Conservation (phyloP, 768 basidiomycete genomes). For the Mycena vulgaris region DNA sequence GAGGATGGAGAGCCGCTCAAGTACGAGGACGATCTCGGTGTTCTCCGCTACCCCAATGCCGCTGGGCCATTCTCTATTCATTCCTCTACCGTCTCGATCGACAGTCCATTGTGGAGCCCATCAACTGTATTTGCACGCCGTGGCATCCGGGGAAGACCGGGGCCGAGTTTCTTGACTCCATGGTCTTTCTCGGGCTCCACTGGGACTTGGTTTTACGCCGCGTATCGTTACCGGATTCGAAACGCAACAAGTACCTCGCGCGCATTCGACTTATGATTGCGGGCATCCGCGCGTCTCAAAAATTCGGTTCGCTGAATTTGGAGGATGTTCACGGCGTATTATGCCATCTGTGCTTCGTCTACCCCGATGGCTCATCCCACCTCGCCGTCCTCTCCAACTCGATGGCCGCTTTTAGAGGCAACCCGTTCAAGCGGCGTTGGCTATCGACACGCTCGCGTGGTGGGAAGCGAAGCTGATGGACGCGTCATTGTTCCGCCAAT, state of each 20-base stretch:
- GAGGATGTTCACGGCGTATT: conserved; percentile 15
- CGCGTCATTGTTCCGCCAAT: background rate
- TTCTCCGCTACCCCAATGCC: background rate
- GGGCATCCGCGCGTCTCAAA: background rate
- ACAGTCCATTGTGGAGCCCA: conserved; percentile 16
- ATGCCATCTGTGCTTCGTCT: conserved; percentile 18
- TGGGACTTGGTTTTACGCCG: conserved; percentile 47
- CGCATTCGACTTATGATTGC: background rate
- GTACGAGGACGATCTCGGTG: conserved; percentile 20
- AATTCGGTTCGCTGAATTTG: background rate
- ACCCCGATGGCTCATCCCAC: conserved; percentile 1
- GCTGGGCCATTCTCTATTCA: background rate
- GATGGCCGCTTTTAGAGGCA: conserved; percentile 1
- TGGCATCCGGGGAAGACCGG: conserved; percentile 41
- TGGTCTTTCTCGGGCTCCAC: conserved; percentile 47
- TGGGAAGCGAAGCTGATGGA: conserved; percentile 2
- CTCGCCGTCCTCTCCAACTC: conserved; percentile 23
- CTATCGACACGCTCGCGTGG: background rate
- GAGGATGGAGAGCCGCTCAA: background rate
- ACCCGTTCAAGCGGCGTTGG: background rate
- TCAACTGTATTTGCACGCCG: conserved; percentile 38
- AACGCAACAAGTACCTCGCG: conserved; percentile 43
- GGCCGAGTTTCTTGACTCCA: background rate
- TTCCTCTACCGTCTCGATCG: conserved; percentile 38
- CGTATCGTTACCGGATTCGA: conserved; percentile 46